A percentile compares a stretch with the other conserved stretches of the same genome.
Evolutionary conservation across 768 basidiomycete genomes (phyloP).

Genomic region (Trametopsis cervina): DNA sequence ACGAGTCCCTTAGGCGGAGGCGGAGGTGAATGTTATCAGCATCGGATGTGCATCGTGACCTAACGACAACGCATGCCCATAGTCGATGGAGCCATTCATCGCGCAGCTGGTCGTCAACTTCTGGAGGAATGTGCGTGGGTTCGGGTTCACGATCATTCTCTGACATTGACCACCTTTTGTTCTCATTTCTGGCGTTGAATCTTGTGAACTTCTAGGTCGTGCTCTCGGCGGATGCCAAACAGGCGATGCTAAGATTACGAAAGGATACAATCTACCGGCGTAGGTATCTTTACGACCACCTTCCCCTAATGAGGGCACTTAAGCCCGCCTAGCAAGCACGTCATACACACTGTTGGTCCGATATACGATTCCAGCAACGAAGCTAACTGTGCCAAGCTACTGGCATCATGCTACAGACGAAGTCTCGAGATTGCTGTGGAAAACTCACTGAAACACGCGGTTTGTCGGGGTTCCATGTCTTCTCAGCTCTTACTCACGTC

Average conservation of each 20-base stretch:
- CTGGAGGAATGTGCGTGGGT: constrained; percentile 56
- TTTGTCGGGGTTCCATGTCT: constrained; percentile 32
- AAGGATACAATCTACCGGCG: constrained; percentile 72
- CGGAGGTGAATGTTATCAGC: constrained; percentile 62
- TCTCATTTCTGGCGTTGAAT: too few relatives aligned
- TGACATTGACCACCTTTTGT: too few relatives aligned
- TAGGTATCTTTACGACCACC: constrained; percentile 30
- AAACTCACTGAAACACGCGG: constrained; percentile 57
- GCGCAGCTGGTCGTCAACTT: constrained; percentile 61
- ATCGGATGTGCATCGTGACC: background rate
- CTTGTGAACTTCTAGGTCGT: constrained; percentile 44
- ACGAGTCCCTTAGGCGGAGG: constrained; percentile 50
- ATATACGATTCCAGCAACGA: constrained; percentile 40
- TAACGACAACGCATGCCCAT: constrained; percentile 3
- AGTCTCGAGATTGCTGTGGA: constrained; percentile 58
- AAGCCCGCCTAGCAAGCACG: constrained; percentile 41
- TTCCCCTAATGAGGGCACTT: background rate
- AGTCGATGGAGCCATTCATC: constrained; percentile 84
- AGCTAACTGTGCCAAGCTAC: constrained; percentile 41
- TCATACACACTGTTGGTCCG: constrained; percentile 83
- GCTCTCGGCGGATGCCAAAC: constrained; percentile 60
- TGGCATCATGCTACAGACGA: constrained; percentile 62
- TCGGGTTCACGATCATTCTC: background rate
- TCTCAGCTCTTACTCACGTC: background rate
- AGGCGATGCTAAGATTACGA: constrained; percentile 75